phyloP scores from a whole-genome alignment of 441 rosid genomes.

The Populus hybrid region DNA sequence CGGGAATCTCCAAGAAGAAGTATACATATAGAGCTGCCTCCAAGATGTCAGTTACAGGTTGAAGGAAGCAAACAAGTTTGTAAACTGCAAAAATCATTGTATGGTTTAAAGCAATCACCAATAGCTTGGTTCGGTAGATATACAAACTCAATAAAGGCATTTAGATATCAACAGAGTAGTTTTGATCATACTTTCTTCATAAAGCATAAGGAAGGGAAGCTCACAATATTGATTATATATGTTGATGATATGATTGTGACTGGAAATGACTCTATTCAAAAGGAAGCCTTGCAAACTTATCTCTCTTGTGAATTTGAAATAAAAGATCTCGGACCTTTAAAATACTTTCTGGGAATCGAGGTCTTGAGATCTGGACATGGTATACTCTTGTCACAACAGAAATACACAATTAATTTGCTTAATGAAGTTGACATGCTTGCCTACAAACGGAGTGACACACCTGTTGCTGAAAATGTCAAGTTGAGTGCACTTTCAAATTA shows the following conservation, averaged over 20 bases:
- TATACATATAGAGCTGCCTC: not conserved
- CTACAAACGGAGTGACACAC: not conserved
- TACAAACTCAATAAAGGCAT: not conserved
- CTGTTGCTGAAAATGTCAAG: not conserved
- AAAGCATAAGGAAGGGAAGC: not conserved
- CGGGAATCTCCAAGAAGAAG: not conserved
- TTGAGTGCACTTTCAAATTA: not conserved
- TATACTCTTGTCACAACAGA: not conserved
- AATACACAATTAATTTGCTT: not conserved
- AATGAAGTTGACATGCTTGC: not conserved
- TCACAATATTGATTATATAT: too few relatives aligned
- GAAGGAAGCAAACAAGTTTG: not conserved
- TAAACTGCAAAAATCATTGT: not conserved
- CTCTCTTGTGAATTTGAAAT: not conserved
- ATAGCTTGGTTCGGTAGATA: not conserved
- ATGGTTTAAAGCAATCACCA: not conserved
- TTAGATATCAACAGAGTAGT: not conserved
- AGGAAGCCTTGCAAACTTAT: not conserved
- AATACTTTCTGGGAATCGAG: not conserved
- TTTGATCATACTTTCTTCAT: not conserved
- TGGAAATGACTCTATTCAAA: not conserved
- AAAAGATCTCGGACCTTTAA: not conserved
- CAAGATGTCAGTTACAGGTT: not conserved
- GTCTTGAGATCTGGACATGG: not conserved
- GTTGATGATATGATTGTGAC: not conserved